Base-by-base conservation (phyloP, 495 filamentous ascomycete species). In the Penicillium fimorum region DNA sequence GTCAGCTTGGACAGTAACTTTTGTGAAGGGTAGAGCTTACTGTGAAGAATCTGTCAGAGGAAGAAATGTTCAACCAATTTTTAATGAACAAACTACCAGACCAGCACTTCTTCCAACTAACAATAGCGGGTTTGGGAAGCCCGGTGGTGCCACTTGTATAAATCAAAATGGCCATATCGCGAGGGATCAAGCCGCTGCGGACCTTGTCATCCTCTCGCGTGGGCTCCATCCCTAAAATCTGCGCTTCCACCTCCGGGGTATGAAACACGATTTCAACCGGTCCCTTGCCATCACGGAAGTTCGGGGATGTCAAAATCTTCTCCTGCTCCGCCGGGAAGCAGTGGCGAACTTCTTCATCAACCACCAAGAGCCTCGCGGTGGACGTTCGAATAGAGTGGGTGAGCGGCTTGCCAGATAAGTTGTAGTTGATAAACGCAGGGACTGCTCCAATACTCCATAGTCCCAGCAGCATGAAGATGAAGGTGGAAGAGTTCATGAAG, bases 381-480 rank as follows among this genome's bases (percentile, higher is more conserved):
- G 89, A 88, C 9, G 84, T 81, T 50, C 78, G 84, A 13, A 97
- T 77, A 48, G 88, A 93, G 69, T 98, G 93, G 27, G 86, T 67
- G 56, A 98, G 73, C 2, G 92, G 79, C 27, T 89, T 83, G 12
- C 86, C 88, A 2, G 79, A 77, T 43, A 97, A 69, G 62, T 97
- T 97, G 71, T 94, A 96, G 69, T 98, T 98, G 74, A 98, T 88
- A 57, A 95, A 89, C 0, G 93, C 94, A n/a, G 93, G 92, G 25
- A 82, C 82, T 0, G 90, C 92, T 0, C 94, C 94, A 40, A 97
- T 84, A 17, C 86, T 84, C 92, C 93, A 97, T 30, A 97, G 70
- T 0, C 87, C 94, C 22, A 96, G 77, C 76, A 85, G 82, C n/a
- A 96, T 55, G 74, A 96, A 95, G 11, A 96, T 60, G 63, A 92